Percentiles rank a stretch among this genome's conserved stretches.
phyloP scores from a whole-genome alignment of 148 eudicot species.

The Chenopodium quinoa region DNA sequence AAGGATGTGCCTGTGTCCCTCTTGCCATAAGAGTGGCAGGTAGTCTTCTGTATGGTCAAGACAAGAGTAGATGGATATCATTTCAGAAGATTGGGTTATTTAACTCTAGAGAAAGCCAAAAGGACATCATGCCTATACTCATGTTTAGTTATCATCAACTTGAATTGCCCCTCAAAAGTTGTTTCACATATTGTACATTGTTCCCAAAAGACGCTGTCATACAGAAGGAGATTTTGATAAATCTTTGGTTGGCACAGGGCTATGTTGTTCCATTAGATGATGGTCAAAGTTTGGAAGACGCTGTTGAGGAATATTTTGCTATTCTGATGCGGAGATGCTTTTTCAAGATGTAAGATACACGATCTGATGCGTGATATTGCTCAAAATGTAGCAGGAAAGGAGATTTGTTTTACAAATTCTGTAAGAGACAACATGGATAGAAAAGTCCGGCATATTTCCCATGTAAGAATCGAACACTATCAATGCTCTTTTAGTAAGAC shows the following conservation, averaged over 20 bases:
- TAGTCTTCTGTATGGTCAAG: background rate
- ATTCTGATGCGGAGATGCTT: background rate
- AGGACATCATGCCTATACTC: background rate
- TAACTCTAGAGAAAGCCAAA: background rate
- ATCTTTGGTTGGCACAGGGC: background rate
- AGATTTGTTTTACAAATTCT: background rate
- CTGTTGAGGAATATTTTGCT: background rate
- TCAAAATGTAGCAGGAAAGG: background rate
- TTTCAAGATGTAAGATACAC: constrained; percentile 22
- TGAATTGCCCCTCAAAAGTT: background rate
- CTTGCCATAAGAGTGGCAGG: background rate
- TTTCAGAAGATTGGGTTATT: background rate
- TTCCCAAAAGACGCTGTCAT: background rate
- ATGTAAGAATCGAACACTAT: background rate
- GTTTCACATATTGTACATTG: background rate
- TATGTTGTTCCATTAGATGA: background rate
- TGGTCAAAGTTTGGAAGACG: background rate
- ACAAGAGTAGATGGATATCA: background rate
- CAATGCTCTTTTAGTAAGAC: background rate
- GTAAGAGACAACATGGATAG: too few relatives aligned
- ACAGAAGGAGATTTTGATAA: background rate
- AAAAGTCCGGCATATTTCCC: background rate
- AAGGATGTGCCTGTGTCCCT: background rate
- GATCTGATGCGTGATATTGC: constrained; percentile 15
- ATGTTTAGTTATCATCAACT: constrained; percentile 2